These are phyloP conservation scores for Amaranthus tricolor DNA, from an alignment of 179 eudicot genomes.

Conservation along the genomic window DNA sequence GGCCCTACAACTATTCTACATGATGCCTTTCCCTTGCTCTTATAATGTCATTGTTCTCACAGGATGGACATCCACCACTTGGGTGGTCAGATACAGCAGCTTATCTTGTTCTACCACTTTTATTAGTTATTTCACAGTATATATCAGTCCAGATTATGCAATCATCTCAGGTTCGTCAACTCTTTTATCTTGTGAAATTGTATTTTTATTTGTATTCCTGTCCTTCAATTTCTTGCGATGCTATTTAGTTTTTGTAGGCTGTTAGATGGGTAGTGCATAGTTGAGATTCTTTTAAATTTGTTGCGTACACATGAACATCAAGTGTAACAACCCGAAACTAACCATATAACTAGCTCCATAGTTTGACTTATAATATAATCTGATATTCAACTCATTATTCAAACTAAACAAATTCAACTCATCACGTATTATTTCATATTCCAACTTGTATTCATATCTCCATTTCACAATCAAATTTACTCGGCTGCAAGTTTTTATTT, in stretches of 20 bases:
- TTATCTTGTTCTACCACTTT: conserved; percentile 86
- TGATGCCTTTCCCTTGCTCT: not conserved
- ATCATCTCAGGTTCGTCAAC: conserved; percentile 71
- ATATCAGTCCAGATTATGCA: conserved; percentile 91
- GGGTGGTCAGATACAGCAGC: conserved; percentile 96
- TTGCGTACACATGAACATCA: no score
- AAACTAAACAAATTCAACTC: no score
- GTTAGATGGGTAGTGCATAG: not conserved
- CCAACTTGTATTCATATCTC: no score
- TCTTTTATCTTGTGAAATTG: not conserved
- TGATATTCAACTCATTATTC: no score
- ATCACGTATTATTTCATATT: no score
- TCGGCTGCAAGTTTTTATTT: no score
- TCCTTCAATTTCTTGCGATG: not conserved
- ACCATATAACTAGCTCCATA: no score
- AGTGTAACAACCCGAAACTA: no score
- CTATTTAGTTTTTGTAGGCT: not conserved
- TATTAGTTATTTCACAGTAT: conserved; percentile 76
- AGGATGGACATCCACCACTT: conserved; percentile 99
- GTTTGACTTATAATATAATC: no score
- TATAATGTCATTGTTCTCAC: conserved; percentile 13
- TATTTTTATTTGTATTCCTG: not conserved
- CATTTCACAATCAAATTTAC: no score
- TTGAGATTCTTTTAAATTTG: no score
- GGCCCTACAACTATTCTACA: not conserved